Base-by-base conservation (phyloP, 331 rosid genomes). In the Malus hybrid region DNA sequence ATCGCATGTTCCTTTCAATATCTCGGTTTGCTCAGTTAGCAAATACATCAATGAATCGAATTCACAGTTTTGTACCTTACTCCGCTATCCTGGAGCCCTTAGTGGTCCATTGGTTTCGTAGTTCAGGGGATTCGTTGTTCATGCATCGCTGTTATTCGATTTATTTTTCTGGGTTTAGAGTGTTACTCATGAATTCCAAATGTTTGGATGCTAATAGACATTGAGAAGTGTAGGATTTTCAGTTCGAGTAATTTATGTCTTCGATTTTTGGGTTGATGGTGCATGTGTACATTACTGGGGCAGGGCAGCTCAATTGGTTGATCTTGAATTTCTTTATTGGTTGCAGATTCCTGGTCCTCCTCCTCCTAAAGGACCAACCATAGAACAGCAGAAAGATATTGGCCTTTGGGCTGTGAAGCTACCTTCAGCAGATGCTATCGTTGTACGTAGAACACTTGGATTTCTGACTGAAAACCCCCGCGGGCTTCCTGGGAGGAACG, bases 381-480 rank as follows among this genome's bases (percentile, higher is more conserved):
- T 91, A 61, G 97, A 90, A 79, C 88, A 87, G 86, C 91, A 84
- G 81, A 86, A 93, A 79, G 82, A 84, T 64, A 82, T 88, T 67
- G 92, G 93, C 24, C 88, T 89, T 36, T 88, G 91, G 91, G 91
- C 87, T 4, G 87, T 90, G 46, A 91, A 81, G 73, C 86, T 93
- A 29, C 97, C 98, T 55, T 93, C 97, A 62, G 94, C 98, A 46
- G 97, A 93, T 80, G 83, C 97, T 28, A 78, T 83, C 6, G 80
- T 87, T 9, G 98, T 93, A 29, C 87, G 94, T 65, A 83, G 88
- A 86, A 90, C 98, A 48, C 85, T 91, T 54, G 77, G 87, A 36
- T 29, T 75, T 82, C 87, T 93, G 48, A 76, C 91, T 18, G 91
- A 93, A 76, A 85, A 86, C 48, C 89, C 94, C 2, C 31, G 33